Percentiles rank a stretch among this genome's conserved stretches.
Conservation (phyloP, 495 filamentous ascomycete genomes). For the Aspergillus egyptiacus region DNA sequence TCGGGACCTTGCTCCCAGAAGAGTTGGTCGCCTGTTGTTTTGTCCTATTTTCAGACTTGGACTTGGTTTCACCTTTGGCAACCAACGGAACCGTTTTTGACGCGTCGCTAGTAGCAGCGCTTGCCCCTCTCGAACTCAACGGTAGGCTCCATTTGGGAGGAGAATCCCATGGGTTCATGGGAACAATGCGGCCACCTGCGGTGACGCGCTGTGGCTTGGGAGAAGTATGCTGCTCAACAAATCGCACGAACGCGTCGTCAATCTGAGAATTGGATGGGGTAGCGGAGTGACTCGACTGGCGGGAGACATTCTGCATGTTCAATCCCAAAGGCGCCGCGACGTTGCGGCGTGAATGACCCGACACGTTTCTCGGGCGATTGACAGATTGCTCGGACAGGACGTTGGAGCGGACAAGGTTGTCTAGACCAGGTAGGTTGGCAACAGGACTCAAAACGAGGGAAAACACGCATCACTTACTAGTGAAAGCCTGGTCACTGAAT, state of each 20-base stretch:
- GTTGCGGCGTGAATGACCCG: constrained; percentile 11
- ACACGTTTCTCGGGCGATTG: constrained; percentile 19
- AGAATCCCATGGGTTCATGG: constrained; percentile 31
- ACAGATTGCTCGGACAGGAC: constrained; percentile 18
- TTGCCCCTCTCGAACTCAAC: constrained; percentile 1
- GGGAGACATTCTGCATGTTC: constrained; percentile 11
- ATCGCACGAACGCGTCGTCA: constrained; percentile 42
- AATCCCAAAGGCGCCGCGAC: constrained; percentile 8
- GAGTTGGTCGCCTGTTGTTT: background rate
- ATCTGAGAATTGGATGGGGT: constrained; percentile 19
- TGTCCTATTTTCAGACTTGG: constrained; percentile 1
- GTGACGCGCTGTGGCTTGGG: constrained; percentile 57
- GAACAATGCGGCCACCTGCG: constrained; percentile 59
- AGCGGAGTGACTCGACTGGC: constrained; percentile 23
- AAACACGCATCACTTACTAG: constrained; percentile 18
- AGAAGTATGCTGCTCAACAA: constrained; percentile 55
- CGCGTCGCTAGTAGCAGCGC: background rate
- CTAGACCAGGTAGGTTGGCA: constrained; percentile 12
- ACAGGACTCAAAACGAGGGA: background rate
- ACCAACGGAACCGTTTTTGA: background rate
- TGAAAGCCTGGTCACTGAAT: constrained; percentile 26
- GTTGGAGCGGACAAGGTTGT: constrained; percentile 24
- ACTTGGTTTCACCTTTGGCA: background rate
- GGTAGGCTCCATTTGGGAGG: constrained; percentile 32
- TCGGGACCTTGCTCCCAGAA: background rate